A percentile compares a stretch with the other conserved stretches of the same genome.
Evolutionary conservation across 2,329 filamentous ascomycete species (phyloP).

Genomic region (Monosporascus sp.): DNA sequence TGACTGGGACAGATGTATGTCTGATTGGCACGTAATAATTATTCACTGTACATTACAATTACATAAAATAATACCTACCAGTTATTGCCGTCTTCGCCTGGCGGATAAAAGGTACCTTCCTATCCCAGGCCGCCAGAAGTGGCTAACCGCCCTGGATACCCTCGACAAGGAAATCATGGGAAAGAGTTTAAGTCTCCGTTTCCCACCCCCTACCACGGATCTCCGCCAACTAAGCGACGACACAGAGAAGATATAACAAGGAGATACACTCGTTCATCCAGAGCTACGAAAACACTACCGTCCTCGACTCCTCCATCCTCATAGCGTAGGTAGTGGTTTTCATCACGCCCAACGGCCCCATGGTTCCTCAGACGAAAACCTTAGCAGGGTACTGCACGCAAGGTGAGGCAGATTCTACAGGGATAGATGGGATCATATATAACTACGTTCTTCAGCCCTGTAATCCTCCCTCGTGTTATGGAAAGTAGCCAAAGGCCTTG

Average conservation of each 20-base stretch:
- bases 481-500: no score
- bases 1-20: neutral
- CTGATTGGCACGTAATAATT: neutral
- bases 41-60: neutral
- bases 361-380: constrained; percentile 51
- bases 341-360: constrained; percentile 71
- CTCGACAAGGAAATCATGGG: constrained; percentile 74
- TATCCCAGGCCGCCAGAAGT: constrained; percentile 65
- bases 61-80: no score
- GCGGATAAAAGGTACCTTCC: constrained; percentile 68
- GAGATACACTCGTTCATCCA: constrained; percentile 67
- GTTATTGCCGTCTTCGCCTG: constrained; percentile 65
- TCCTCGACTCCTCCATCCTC: constrained; percentile 68
- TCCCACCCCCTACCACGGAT: neutral
- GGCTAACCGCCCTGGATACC: constrained; percentile 60
- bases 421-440: no score
- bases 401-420: no score
- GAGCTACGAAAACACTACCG: constrained; percentile 66
- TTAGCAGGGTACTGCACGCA: no score
- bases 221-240: neutral
- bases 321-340: constrained; percentile 78
- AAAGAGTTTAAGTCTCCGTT: constrained; percentile 39
- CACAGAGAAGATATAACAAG: constrained; percentile 58
- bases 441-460: no score
- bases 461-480: no score